phyloP scores from a whole-genome alignment of 305 asterid species.

The Fraxinus angustifolia region DNA sequence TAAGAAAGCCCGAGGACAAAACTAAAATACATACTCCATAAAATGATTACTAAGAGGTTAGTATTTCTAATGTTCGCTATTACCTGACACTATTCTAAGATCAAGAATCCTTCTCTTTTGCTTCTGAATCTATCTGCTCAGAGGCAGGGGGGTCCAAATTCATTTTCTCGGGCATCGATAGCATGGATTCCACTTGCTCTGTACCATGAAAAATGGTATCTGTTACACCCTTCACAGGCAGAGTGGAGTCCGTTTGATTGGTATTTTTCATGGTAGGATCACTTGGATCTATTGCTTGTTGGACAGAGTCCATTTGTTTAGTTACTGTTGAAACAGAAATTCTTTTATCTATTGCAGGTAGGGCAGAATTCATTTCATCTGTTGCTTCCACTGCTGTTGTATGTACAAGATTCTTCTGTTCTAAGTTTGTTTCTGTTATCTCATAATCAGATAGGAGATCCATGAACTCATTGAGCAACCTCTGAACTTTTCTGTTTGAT shows the following conservation, averaged over 20 bases:
- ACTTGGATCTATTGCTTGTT: constrained; percentile 17
- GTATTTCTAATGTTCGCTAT: not conserved
- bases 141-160: constrained; percentile 42
- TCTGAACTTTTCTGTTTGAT: constrained; percentile 83
- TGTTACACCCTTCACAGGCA: constrained; percentile 22
- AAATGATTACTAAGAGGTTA: not conserved
- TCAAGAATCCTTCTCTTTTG: constrained; percentile 37
- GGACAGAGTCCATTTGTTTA: constrained; percentile 22
- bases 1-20: constrained; percentile 8
- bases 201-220: constrained; percentile 25
- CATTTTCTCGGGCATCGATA: constrained; percentile 41
- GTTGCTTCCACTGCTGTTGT: constrained; percentile 21
- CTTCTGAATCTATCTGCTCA: constrained; percentile 27
- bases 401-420: constrained; percentile 26
- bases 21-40: not conserved
- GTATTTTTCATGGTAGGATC: constrained; percentile 25
- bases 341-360: constrained; percentile 26
- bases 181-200: constrained; percentile 24
- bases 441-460: constrained; percentile 74
- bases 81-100: not conserved
- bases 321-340: constrained; percentile 23
- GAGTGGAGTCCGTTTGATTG: constrained; percentile 29
- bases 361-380: constrained; percentile 35
- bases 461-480: constrained; percentile 83
- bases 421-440: constrained; percentile 31